Percentiles rank a stretch among this genome's conserved stretches.
These are phyloP conservation scores for Collybia mongolica DNA, from an alignment of 768 basidiomycete species.

Conservation along the genomic window DNA sequence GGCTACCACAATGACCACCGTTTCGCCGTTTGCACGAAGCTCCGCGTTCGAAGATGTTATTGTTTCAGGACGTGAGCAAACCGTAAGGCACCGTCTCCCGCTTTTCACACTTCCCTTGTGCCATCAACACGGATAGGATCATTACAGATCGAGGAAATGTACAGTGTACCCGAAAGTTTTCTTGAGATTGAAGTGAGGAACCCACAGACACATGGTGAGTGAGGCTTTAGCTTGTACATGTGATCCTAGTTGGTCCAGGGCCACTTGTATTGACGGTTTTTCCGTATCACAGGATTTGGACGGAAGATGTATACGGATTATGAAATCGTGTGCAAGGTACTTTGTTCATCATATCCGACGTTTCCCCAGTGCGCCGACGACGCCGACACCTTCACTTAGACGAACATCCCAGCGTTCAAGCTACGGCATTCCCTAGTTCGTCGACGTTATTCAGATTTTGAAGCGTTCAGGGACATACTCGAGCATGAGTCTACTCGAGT, in stretches of 20 bases:
- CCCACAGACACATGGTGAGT: constrained; percentile 92
- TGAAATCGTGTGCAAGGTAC: constrained; percentile 94
- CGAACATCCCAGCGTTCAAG: constrained; percentile 99
- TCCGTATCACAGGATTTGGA: constrained; percentile 68
- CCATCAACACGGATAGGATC: constrained; percentile 24
- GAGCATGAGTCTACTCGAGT: constrained; percentile 97
- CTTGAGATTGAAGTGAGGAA: constrained; percentile 97
- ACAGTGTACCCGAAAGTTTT: constrained; percentile 94
- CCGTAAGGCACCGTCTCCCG: constrained; percentile 35
- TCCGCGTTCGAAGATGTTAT: constrained; percentile 54
- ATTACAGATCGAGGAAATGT: constrained; percentile 94
- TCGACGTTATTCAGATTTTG: constrained; percentile 89
- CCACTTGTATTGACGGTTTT: background rate
- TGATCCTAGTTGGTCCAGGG: background rate
- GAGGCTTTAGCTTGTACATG: background rate
- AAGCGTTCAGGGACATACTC: constrained; percentile 96
- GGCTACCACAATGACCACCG: constrained; percentile 29
- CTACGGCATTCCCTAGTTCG: constrained; percentile 89
- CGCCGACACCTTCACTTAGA: constrained; percentile 42
- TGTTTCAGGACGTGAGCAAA: constrained; percentile 53
- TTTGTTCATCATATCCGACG: constrained; percentile 15
- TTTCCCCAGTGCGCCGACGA: background rate
- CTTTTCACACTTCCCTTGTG: constrained; percentile 13
- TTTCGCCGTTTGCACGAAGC: constrained; percentile 66
- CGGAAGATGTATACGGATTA: constrained; percentile 99